These are phyloP conservation scores for Hypoxylon sp. DNA, from an alignment of 2,329 filamentous ascomycete genomes.

Conservation along the genomic window DNA sequence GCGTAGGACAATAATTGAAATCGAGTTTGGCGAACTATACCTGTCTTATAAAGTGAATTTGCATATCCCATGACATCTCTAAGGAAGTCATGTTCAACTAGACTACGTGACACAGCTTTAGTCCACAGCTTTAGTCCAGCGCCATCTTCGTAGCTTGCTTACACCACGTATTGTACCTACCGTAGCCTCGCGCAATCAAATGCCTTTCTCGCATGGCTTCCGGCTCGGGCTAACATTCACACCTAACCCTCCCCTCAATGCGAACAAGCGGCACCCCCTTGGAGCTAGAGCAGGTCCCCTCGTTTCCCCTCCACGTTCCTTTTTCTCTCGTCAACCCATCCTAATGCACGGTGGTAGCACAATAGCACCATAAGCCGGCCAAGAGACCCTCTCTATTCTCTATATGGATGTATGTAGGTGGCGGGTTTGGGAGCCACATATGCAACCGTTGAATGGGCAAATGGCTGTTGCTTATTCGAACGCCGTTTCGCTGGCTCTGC, in stretches of 20 bases:
- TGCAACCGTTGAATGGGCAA: conserved; percentile 23
- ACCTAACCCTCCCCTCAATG: conserved; percentile 28
- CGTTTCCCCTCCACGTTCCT: conserved; percentile 5
- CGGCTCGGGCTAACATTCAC: too few relatives aligned
- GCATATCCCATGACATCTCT: too few relatives aligned
- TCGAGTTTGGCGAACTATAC: conserved; percentile 9
- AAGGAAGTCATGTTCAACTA: too few relatives aligned
- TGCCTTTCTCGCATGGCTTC: too few relatives aligned
- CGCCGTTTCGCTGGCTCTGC: conserved; percentile 13
- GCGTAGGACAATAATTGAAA: conserved; percentile 32
- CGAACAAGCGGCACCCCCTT: conserved; percentile 19
- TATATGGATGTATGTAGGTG: neutral
- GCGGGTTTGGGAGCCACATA: neutral
- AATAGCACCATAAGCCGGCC: neutral
- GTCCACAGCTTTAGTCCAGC: conserved; percentile 9
- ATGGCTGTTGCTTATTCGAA: conserved; percentile 8
- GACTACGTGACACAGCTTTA: conserved; percentile 11
- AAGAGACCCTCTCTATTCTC: too few relatives aligned
- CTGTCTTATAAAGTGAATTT: conserved; percentile 4
- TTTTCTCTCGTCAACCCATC: neutral
- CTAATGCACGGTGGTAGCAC: conserved; percentile 13
- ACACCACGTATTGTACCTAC: conserved; percentile 20
- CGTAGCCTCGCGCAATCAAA: conserved; percentile 23
- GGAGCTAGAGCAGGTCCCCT: conserved; percentile 33
- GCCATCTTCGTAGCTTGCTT: conserved; percentile 15